Percentiles rank a stretch among this genome's conserved stretches.
Evolutionary conservation across 805 yeast genomes (phyloP).

Genomic region (Myxozyma udenii): DNA sequence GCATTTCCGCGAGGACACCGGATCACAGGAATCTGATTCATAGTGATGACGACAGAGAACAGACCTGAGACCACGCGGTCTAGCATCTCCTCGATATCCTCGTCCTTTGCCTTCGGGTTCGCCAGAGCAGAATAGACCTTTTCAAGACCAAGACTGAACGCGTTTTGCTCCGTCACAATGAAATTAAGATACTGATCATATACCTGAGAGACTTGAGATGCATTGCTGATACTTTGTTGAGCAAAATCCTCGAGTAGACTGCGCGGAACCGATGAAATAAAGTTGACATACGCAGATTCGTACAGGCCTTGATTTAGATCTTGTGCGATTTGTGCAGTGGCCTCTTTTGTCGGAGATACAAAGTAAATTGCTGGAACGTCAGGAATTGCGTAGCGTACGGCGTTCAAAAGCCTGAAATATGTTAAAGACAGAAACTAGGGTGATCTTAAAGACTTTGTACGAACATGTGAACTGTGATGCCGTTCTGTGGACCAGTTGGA

Average conservation of each 20-base stretch:
- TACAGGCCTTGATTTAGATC: slow-evolving; percentile 76
- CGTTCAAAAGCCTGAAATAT: slow-evolving; percentile 46
- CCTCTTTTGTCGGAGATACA: slow-evolving; percentile 79
- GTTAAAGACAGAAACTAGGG: neutral
- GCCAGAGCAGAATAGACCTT: slow-evolving; percentile 67
- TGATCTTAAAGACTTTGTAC: neutral
- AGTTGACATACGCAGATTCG: slow-evolving; percentile 76
- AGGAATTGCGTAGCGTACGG: slow-evolving; percentile 76
- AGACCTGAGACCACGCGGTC: slow-evolving; percentile 74
- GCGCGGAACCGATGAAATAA: slow-evolving; percentile 75
- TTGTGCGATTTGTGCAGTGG: slow-evolving; percentile 57
- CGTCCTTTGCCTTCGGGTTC: slow-evolving; percentile 69
- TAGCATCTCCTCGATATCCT: slow-evolving; percentile 63
- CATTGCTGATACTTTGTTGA: slow-evolving; percentile 65
- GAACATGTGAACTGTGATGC: slow-evolving; percentile 80
- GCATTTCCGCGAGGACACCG: slow-evolving; percentile 92
- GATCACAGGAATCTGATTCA: slow-evolving; percentile 71
- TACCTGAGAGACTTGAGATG: slow-evolving; percentile 76
- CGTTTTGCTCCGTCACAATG: slow-evolving; percentile 86
- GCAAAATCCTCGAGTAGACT: slow-evolving; percentile 80
- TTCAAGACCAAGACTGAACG: slow-evolving; percentile 73
- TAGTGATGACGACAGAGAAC: slow-evolving; percentile 57
- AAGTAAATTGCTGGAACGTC: slow-evolving; percentile 95
- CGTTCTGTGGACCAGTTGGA: slow-evolving; percentile 48
- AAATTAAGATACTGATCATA: slow-evolving; percentile 92